Evolutionary conservation across 2,329 filamentous ascomycete genomes (phyloP).

Genomic region (Xylariaceae sp.): DNA sequence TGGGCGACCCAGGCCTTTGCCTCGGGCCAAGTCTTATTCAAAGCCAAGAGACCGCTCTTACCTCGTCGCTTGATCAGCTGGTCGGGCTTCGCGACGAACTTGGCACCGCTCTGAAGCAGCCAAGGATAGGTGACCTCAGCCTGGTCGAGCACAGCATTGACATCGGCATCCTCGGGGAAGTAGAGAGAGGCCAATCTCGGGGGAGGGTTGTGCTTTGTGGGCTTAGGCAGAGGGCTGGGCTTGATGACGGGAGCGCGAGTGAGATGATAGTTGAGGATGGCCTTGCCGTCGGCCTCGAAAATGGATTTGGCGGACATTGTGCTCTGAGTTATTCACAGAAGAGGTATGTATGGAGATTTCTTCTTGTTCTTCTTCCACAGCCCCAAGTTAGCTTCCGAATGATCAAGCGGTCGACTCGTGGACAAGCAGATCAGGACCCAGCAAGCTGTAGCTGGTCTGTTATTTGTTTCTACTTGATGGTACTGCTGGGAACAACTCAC

Average conservation of each 20-base stretch:
- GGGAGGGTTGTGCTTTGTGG: slow-evolving; percentile 86
- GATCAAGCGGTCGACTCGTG: slow-evolving; percentile 3
- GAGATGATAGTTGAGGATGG: slow-evolving; percentile 99
- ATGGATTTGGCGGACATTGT: slow-evolving; percentile 96
- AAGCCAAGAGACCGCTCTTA: slow-evolving; percentile 92
- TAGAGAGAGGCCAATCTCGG: slow-evolving; percentile 86
- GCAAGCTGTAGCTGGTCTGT: too few relatives aligned
- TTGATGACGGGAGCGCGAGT: slow-evolving; percentile 97
- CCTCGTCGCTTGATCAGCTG: slow-evolving; percentile 99
- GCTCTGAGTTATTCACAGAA: slow-evolving; percentile 23
- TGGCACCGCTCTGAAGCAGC: slow-evolving; percentile 77
- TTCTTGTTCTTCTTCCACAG: slow-evolving; percentile 16
- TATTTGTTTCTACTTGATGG: neutral
- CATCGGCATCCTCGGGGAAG: slow-evolving; percentile 84
- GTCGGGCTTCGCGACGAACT: slow-evolving; percentile 98
- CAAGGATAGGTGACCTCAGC: slow-evolving; percentile 96
- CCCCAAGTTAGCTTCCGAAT: slow-evolving; percentile 19
- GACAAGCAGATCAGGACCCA: neutral
- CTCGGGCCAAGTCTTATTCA: slow-evolving; percentile 97
- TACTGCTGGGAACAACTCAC: slow-evolving; percentile 8
- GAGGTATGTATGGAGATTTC: slow-evolving; percentile 27
- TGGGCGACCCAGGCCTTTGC: slow-evolving; percentile 90
- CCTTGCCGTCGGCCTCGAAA: slow-evolving; percentile 99
- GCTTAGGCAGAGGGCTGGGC: slow-evolving; percentile 83
- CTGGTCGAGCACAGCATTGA: slow-evolving; percentile 84